Base-by-base conservation (phyloP, 257 asterid genomes). In the Petunia secreta region DNA sequence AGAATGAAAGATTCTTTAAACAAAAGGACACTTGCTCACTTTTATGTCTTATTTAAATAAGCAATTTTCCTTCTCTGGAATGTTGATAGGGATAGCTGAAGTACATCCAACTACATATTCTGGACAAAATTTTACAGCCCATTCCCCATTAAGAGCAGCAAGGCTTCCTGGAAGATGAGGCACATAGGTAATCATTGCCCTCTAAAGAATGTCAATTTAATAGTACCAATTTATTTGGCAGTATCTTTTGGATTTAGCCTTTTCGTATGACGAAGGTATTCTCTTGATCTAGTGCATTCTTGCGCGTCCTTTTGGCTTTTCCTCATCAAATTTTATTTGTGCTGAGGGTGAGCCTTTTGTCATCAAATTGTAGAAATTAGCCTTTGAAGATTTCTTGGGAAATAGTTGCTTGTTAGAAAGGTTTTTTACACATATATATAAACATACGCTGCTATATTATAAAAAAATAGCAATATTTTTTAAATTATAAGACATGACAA, bases 41-140 rank as follows among this genome's bases (percentile, higher is more conserved):
- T 48, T 71, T 48, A 11, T 48, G 44, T 46, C 41, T 69, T 46
- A n/a, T 25, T 25, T 25, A 4, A 2, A 39, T 6, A 44, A 68
- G 25, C 60, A 71, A 48, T 48, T 48, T 63, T 38, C 25, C 16
- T 6, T n/a, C n/a, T 58, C 4, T 57, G 25, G 25, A 25, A 25
- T 25, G 25, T 71, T 25, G 60, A 71, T 34, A 48, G 60, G 60
- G 60, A 48, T 71, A 59, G 44, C 34, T 71, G 46, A 25, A 48
- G 5, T 4, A 48, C 3, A 34, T 71, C 59, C 77, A 48, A 48
- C 48, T 25, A 48, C 34, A 71, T 48, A n/a, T 8, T 48, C 48
- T 41, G 40, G 59, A 48, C 77, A 71, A 71, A 71, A 71, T 48
- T 71, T 48, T 44, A 71, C 58, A 48, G 41, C 77, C 60, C 60